phyloP scores from a whole-genome alignment of 192 early-diverging fungal genomes.

The Entrophospora sp. region DNA sequence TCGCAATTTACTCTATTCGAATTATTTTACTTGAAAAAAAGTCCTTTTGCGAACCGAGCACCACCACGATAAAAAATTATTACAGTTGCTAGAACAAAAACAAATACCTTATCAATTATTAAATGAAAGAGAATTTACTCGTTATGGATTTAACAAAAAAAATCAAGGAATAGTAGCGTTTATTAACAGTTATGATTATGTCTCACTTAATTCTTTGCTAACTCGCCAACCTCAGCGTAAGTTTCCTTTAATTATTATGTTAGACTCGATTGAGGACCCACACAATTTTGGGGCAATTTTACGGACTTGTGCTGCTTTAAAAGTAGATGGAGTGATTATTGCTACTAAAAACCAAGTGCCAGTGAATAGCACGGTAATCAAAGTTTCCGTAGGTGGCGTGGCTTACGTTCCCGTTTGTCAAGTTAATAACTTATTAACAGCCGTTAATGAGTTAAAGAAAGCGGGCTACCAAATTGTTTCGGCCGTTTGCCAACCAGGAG shows the following conservation, averaged over 20 bases:
- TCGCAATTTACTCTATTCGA: background rate
- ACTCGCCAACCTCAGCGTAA: background rate
- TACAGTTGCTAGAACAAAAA: background rate
- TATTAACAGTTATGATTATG: slow-evolving; percentile 7
- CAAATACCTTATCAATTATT: slow-evolving; percentile 1
- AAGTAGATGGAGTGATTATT: slow-evolving; percentile 11
- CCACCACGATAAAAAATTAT: background rate
- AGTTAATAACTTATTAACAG: background rate
- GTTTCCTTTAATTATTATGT: slow-evolving; percentile 8
- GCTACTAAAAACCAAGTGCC: slow-evolving; percentile 10
- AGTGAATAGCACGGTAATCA: slow-evolving; percentile 8
- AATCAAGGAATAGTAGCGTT: slow-evolving; percentile 13
- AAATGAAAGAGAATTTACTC: background rate
- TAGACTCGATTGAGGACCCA: background rate
- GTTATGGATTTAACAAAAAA: slow-evolving; percentile 11
- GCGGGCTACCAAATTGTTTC: background rate
- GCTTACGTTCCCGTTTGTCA: slow-evolving; percentile 12
- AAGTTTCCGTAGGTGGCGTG: slow-evolving; percentile 3
- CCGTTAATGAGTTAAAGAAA: background rate
- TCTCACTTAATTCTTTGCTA: background rate
- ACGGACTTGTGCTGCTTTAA: background rate
- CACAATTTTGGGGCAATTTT: slow-evolving; percentile 16
- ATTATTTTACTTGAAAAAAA: slow-evolving; percentile 6
- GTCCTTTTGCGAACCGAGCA: background rate
- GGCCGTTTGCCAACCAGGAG: background rate